Evolutionary conservation across 2,329 filamentous ascomycete genomes (phyloP), one percentile per base, ranked within the genome.

Genomic region (Verticillium nubilum): DNA sequence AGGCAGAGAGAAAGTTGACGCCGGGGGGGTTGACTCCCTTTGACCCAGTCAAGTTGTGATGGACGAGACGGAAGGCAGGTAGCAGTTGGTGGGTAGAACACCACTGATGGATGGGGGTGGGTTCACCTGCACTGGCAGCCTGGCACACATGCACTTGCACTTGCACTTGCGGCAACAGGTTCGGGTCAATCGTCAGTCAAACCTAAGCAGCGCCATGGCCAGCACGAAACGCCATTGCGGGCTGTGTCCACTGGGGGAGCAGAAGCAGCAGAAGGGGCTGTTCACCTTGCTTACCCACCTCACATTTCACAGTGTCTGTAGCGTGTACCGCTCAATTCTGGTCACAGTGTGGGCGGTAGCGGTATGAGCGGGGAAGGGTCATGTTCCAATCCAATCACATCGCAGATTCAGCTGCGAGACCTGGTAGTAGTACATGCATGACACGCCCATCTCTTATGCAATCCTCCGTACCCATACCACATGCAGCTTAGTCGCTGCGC

Each of bases 311-410:
- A 50, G 42, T 50, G 42, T 12, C 42, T 50, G 42, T 50, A 23
- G 42, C 2, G 42, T n/a, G 13, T 23, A 19, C 7, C 42, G 7
- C n/a, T n/a, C 42, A 23, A 19, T 23, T n/a, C n/a, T 50, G 42
- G n/a, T 13, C 19, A 50, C 42, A 50, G 42, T 50, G 42, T 23
- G 53, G 57, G 59, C 33, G 53, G 28, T 15, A 54, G 58, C 57
- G 53, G 58, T 26, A 47, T 56, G 37, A 63, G 59, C 62, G 62
- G 62, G 61, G 59, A 61, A 63, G 23, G 33, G 29, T n/a, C 9
- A 15, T 26, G 19, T 56, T 29, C n/a, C 29, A 54, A 28, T 12
- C 62, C 62, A 64, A 63, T 64, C 35, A 58, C 9, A 50, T 9
- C 6, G 3, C 42, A 10, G 42, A 52, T 3, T 2, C 19, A 37